Base-by-base conservation (phyloP, 2,329 filamentous ascomycete genomes). In the Talaromyces verruculosus region DNA sequence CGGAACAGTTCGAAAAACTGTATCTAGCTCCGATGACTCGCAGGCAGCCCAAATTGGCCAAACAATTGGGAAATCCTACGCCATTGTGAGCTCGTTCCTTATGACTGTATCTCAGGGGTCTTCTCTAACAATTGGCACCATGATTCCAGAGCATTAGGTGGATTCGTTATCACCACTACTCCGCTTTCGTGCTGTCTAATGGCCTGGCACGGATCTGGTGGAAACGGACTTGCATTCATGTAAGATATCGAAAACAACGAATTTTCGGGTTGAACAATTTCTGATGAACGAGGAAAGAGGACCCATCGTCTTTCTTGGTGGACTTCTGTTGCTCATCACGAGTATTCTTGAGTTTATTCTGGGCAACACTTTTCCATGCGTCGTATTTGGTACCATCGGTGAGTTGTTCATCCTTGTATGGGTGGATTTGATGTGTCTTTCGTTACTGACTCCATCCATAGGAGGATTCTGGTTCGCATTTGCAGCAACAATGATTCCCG, bases 341-440 rank as follows among this genome's bases (percentile, higher is more conserved):
- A 83, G 83, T 22, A 70, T 87, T 1, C 78, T 87, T 43, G 86
- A 88, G 71, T 87, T 84, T 72, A 74, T 87, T 64, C 76, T 87
- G 1, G 85, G 85, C 43, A 87, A 87, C 71, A 88, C 84, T 4
- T 88, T 88, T 69, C 80, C 85, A 0, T 84, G 82, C 58, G 82
- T 86, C 43, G 86, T 88, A 33, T 88, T 88, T 72, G 78, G 76
- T 64, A 77, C 81, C 17, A 85, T 82, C 68, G 83, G 84, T 68
- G 78, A 74, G 69, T 66, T 66, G 28, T 10, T 11, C 7, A 55
- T 35, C 30, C 7, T 6, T 63, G 15, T 19, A 19, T 35, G 58
- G 7, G n/a, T 11, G 41, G 41, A 47, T 51, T 22, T 39, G 47
- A 51, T 25, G 2, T 5, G 19, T 35, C 55, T 55, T 30, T n/a